Base-by-base conservation (phyloP, 192 early-diverging fungal genomes). In the Coemansia sp. region DNA sequence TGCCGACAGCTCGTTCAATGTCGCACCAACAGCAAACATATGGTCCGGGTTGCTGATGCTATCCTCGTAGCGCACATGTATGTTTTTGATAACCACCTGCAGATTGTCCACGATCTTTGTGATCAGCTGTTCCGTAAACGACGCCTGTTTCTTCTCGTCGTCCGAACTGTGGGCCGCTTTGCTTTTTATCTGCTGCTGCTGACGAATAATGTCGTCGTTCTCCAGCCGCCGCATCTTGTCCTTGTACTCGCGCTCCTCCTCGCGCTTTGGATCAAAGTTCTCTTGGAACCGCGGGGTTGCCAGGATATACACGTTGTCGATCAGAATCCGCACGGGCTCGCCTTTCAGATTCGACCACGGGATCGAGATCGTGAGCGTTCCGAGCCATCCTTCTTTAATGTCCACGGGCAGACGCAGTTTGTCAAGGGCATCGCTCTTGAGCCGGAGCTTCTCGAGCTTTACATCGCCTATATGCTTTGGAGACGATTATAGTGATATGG, bases 281-380 rank as follows among this genome's bases (percentile, higher is more conserved):
- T 90, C 88, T 42, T 86, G 80, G 53, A 91, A 89, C 44, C 91
- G 90, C 12, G 95, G 97, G 26, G 86, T 87, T 23, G 95, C 96
- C 11, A 98, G 76, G 0, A 98, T 71, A 74, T 90, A 96, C 12
- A 96, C 91, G 66, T 98, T 87, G 69, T 95, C 92, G 69, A 99
- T 90, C 50, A 87, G 81, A 63, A 97, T 86, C 60, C 92, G 90
- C 42, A 98, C 93, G 1, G 97, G 95, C 77, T 94, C 92, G 77
- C 91, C 92, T 72, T 94, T 97, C 61, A 99, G 83, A 79, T 99
- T 97, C 4, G 87, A 91, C 97, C 97, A 99, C 9, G 97, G 96
- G 60, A 99, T 97, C n/a, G 86, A 91, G 7, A 98, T 80, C 0
- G 91, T 95, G 26, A 98, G 88, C 61, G 94, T 90, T 23, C 97